phyloP scores from a whole-genome alignment of 2,329 filamentous ascomycete species.

The Hymenoscyphus scutula region DNA sequence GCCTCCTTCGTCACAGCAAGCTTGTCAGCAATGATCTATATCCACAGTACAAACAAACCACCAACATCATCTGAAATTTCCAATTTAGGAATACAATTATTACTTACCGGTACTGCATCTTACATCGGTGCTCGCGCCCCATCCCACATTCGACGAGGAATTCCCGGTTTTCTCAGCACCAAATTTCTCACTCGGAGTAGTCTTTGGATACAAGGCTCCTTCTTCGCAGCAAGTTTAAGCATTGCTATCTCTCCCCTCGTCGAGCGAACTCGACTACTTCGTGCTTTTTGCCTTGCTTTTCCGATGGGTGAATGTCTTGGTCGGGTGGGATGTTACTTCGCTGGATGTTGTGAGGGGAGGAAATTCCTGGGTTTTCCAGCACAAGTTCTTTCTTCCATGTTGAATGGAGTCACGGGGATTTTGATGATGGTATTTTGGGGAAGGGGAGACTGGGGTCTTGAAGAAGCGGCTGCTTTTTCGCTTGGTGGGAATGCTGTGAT shows the following conservation, averaged over 20 bases:
- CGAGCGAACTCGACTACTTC: not conserved
- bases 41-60: not conserved
- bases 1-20: not conserved
- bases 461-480: not conserved
- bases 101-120: not conserved
- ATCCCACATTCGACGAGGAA: not conserved
- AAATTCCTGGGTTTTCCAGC: not conserved
- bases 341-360: not conserved
- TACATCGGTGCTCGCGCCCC: not conserved
- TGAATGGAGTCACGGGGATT: not conserved
- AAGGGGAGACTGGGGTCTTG: not conserved
- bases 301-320: not conserved
- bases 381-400: not conserved
- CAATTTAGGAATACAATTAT: not conserved
- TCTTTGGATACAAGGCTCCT: conserved; percentile 7
- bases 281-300: not conserved
- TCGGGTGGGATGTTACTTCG: not conserved
- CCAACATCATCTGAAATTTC: not conserved
- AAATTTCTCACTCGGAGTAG: not conserved
- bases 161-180: not conserved
- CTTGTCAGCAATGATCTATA: not conserved
- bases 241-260: not conserved
- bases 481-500: not conserved
- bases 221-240: not conserved
- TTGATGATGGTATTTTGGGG: not conserved